phyloP scores from a whole-genome alignment of 1,139 yeast species.

The Entelexis sorbosivorans region DNA sequence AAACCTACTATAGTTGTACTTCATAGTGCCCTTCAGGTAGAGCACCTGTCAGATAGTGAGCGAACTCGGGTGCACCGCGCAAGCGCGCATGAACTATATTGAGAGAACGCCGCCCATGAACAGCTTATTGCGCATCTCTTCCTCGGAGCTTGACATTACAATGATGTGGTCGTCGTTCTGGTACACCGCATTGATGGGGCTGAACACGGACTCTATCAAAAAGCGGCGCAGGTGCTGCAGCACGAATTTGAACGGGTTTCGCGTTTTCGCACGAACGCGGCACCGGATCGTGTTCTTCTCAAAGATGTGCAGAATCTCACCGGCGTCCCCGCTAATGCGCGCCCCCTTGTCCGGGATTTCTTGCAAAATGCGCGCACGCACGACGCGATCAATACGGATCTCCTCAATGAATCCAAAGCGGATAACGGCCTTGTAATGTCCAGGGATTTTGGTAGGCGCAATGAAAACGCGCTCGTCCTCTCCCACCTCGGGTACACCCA shows the following conservation, averaged over 20 bases:
- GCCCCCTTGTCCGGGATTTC: constrained; percentile 4
- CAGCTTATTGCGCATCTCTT: constrained; percentile 7
- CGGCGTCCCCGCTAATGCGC: no score
- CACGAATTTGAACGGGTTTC: constrained; percentile 4
- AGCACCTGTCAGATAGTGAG: no score
- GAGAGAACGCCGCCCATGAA: constrained; percentile 11
- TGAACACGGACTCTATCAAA: constrained; percentile 8
- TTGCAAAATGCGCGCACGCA: constrained; percentile 1
- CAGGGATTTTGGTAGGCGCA: constrained; percentile 10
- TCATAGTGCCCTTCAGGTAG: no score
- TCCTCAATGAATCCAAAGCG: constrained; percentile 16
- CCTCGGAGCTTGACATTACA: background rate
- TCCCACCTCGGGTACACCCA: constrained; percentile 9
- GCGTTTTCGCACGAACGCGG: background rate
- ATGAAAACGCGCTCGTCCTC: constrained; percentile 11
- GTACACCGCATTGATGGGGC: constrained; percentile 13
- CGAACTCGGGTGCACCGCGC: no score
- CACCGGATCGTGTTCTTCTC: constrained; percentile 12
- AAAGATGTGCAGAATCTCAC: constrained; percentile 8
- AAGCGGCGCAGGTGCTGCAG: background rate
- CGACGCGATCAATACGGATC: background rate
- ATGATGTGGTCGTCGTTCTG: constrained; percentile 14
- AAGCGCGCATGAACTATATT: background rate
- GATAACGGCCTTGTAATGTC: constrained; percentile 14
- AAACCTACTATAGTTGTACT: no score